phyloP scores from a whole-genome alignment of 148 eudicot genomes.

The Nepenthes gracilis region DNA sequence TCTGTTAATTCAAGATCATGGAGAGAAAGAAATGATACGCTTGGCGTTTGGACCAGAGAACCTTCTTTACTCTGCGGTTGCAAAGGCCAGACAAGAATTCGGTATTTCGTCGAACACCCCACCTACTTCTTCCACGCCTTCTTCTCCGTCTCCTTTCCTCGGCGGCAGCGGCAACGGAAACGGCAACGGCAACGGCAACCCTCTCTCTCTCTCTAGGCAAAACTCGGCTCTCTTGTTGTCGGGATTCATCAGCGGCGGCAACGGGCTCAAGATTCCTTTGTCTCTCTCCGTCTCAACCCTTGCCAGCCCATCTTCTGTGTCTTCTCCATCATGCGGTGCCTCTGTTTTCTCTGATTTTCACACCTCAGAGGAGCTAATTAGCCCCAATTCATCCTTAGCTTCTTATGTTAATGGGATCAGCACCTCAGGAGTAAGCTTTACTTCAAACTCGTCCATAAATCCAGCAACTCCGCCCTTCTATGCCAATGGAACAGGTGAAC shows the following conservation, averaged over 20 bases:
- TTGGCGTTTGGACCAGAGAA: slow-evolving; percentile 87
- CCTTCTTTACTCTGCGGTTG: slow-evolving; percentile 46
- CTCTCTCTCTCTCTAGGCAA: slow-evolving; percentile 25
- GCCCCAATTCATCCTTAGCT: slow-evolving; percentile 14
- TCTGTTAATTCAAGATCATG: slow-evolving; percentile 75
- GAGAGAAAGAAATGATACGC: slow-evolving; percentile 92
- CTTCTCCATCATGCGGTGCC: slow-evolving; percentile 30
- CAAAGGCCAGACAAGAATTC: slow-evolving; percentile 57
- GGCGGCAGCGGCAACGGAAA: background rate
- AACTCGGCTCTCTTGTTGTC: slow-evolving; percentile 22
- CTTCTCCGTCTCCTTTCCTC: slow-evolving; percentile 30
- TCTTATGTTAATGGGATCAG: slow-evolving; percentile 1
- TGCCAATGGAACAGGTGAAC: slow-evolving; percentile 14
- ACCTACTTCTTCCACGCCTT: slow-evolving; percentile 29
- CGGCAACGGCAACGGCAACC: background rate
- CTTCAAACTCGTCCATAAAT: slow-evolving; percentile 22
- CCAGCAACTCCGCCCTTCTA: slow-evolving; percentile 54
- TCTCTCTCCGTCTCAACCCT: slow-evolving; percentile 43
- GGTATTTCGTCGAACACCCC: slow-evolving; percentile 40
- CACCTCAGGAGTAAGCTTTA: background rate
- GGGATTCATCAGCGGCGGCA: slow-evolving; percentile 13
- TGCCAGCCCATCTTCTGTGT: slow-evolving; percentile 21
- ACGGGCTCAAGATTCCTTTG: slow-evolving; percentile 39
- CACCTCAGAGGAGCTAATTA: slow-evolving; percentile 22
- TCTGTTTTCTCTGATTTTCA: slow-evolving; percentile 28